Evolutionary conservation across 441 rosid species (phyloP), one percentile per base, ranked within the genome.

Genomic region (Heliophila coronopifolia): DNA sequence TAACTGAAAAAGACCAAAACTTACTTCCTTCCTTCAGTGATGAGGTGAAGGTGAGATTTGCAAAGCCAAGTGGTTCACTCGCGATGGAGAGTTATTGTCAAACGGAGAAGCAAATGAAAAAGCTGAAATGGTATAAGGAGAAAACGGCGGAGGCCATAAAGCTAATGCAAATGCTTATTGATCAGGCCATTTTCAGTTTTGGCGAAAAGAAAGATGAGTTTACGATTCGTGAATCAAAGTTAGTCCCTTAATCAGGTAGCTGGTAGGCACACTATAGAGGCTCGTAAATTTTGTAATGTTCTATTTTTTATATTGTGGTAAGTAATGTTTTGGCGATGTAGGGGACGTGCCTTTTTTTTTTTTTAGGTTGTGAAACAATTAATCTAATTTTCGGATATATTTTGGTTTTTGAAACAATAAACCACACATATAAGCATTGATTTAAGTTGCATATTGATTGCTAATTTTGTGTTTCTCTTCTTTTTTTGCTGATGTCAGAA

Each of bases 191-290:
- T 33, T 14, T 22, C 27, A 61, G 43, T 56, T 87, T 84, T 35
- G 73, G 67, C 54, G 72, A 54, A 30, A 84, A 80, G 80, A 84
- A 87, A 72, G 68, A 75, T 52, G 91, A 87, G 33, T 76, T 80
- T 27, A 71, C 61, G 42, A 62, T 79, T 78, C 62, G 69, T 91
- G 50, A 76, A 81, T 52, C 60, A 67, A 43, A 75, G 76, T 58
- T 76, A 87, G 19, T 50, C 71, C 3, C 3, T 24, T 13, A 58
- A 24, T 31, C 22, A 65, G 65, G 65, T 58, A 28, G 37, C n/a
- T n/a, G n/a, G n/a, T n/a, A n/a, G n/a, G n/a, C n/a, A n/a, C n/a
- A n/a, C n/a, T n/a, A n/a, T n/a, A n/a, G n/a, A n/a, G n/a, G n/a
- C n/a, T n/a, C n/a, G n/a, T n/a, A n/a, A n/a, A n/a, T n/a, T n/a